Evolutionary conservation across 2,329 filamentous ascomycete species (phyloP), one percentile per base, ranked within the genome.

Genomic region (Rhynchosporium graminicola): DNA sequence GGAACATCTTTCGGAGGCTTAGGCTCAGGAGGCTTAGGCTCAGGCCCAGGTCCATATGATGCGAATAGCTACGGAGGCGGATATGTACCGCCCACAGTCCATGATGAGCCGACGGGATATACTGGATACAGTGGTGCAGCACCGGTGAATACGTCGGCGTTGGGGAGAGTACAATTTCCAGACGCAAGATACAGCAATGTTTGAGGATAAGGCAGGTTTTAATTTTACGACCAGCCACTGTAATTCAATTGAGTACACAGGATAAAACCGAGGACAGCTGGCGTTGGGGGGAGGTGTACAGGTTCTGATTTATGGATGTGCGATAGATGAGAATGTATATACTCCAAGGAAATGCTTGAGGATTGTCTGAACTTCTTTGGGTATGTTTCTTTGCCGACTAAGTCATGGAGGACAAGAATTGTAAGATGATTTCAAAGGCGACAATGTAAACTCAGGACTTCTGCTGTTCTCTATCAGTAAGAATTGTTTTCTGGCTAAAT

Each of bases 151-250:
- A 43, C 52, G 2, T 60, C 47, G 20, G 59, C 59, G 28, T 63
- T 58, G 8, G 70, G 69, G 2, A 58, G 69, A 48, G 63, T 69
- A 26, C 79, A 82, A 59, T 88, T 87, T 71, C 85, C 85, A 2
- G 74, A 76, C 26, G 85, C 73, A 42, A 80, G 85, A 71, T 87
- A 88, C 71, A 82, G 85, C 64, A 68, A 71, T 65, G 60, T 68
- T 60, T 65, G 59, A 42, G 38, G 38, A 60, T n/a, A 28, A 15
- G 20, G 20, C 20, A 20, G 20, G 20, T 20, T 20, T 20, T 20
- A 20, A 20, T 20, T 20, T 20, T 20, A 20, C 20, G 20, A 20
- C 20, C 20, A 20, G 20, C 20, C 20, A 20, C 20, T 20, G 20
- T 20, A 20, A 20, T 20, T 20, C 1, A 20, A 20, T 20, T 20